Evolutionary conservation across 2,329 filamentous ascomycete species (phyloP).

Genomic region (Acrodontium crateriforme): DNA sequence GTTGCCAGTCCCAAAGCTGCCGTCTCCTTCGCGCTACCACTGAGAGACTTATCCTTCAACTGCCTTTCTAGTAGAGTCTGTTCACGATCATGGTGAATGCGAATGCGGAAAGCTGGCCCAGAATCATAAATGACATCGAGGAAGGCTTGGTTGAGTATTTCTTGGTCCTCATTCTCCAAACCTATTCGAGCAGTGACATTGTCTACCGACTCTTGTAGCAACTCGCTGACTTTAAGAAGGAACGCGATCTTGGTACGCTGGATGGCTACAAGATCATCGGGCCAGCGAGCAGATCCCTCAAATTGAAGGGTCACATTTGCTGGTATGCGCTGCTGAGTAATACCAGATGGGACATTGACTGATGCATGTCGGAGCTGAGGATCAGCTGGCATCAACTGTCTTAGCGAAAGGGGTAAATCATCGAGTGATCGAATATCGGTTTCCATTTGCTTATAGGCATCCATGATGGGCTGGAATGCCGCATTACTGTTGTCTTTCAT

Average conservation of each 20-base stretch:
- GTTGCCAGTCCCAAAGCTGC: conserved; percentile 54
- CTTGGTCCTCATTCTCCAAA: conserved; percentile 58
- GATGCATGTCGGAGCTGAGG: conserved; percentile 63
- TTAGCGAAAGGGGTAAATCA: conserved; percentile 73
- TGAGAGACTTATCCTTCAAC: conserved; percentile 57
- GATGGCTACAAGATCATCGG: conserved; percentile 78
- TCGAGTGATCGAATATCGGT: conserved; percentile 63
- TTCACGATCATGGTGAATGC: conserved; percentile 82
- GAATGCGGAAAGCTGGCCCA: conserved; percentile 64
- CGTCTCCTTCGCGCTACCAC: conserved; percentile 52
- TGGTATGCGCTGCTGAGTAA: conserved; percentile 39
- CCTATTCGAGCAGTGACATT: conserved; percentile 57
- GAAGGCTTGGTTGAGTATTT: conserved; percentile 63
- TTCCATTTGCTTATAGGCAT: conserved; percentile 61
- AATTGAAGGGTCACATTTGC: conserved; percentile 80
- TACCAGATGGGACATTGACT: conserved; percentile 33
- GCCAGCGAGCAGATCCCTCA: conserved; percentile 86
- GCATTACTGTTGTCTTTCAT: conserved; percentile 27
- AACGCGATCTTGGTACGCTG: conserved; percentile 92
- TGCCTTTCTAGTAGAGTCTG: conserved; percentile 66
- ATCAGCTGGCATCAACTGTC: conserved; percentile 62
- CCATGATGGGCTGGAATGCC: conserved; percentile 54
- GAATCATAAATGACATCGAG: conserved; percentile 65
- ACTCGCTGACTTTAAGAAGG: conserved; percentile 55
- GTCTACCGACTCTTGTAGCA: conserved; percentile 50